These are phyloP conservation scores for Gonium pectorale DNA, from an alignment of 139 green algal species.

Conservation along the genomic window DNA sequence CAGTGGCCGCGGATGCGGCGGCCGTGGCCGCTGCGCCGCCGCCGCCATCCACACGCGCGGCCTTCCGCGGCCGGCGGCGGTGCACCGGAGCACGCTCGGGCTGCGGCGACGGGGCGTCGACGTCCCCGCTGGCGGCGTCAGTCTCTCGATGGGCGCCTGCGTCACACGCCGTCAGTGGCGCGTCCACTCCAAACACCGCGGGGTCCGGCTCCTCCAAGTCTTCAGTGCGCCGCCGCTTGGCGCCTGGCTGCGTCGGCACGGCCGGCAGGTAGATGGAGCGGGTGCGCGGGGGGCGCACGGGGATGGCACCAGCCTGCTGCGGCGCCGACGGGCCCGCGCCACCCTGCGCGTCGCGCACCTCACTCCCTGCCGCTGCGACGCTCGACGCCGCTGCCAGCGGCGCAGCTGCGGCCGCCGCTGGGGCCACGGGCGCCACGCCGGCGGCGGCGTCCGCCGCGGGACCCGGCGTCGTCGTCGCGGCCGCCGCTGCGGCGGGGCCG, in stretches of 20 bases:
- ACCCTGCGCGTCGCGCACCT: too few species aligned
- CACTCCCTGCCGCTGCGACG: neutral
- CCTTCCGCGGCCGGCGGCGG: constrained; percentile 29
- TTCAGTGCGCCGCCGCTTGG: neutral
- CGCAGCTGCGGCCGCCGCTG: neutral
- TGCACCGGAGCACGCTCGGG: too few species aligned
- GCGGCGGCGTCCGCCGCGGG: neutral
- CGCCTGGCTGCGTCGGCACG: neutral
- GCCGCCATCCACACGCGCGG: constrained; percentile 11
- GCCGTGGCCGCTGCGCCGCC: neutral
- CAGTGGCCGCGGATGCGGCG: neutral
- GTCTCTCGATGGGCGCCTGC: too few species aligned
- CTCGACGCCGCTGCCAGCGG: neutral
- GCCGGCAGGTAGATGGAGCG: constrained; percentile 33
- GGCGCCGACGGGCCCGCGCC: neutral
- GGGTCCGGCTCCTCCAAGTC: neutral
- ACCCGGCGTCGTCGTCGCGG: neutral
- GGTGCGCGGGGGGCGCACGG: neutral
- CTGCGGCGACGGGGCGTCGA: too few species aligned
- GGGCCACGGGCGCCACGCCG: neutral
- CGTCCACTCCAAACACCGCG: too few species aligned
- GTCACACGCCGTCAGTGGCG: too few species aligned
- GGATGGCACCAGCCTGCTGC: too few species aligned
- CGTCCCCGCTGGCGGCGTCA: too few species aligned
- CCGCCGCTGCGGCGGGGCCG: neutral